phyloP scores from a whole-genome alignment of 2,329 filamentous ascomycete genomes.

The Conoideocrella luteorostrata region DNA sequence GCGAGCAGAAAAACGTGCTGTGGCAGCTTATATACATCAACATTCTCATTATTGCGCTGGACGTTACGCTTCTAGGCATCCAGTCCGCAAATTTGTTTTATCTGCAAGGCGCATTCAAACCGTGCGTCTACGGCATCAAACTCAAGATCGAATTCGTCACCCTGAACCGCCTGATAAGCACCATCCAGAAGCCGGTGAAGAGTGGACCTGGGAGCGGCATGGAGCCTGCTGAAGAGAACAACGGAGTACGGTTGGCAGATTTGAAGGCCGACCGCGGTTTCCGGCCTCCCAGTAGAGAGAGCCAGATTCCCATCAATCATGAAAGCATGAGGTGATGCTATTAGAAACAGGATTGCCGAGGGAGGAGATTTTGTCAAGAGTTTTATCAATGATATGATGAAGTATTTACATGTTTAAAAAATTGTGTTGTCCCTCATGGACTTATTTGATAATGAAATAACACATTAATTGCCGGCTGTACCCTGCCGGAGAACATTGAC shows the following conservation, averaged over 20 bases:
- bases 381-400: not conserved
- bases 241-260: not conserved
- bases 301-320: not conserved
- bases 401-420: not conserved
- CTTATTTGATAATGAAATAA: not conserved
- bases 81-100: constrained; percentile 30
- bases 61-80: constrained; percentile 33
- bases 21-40: constrained; percentile 40
- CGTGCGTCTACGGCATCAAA: constrained; percentile 31
- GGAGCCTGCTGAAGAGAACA: not conserved
- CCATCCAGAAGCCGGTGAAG: constrained; percentile 8
- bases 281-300: not conserved
- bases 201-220: constrained; percentile 3
- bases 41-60: constrained; percentile 37
- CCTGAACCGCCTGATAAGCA: constrained; percentile 31
- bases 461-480: not conserved
- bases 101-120: constrained; percentile 31
- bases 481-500: not conserved
- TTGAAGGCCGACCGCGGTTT: not conserved
- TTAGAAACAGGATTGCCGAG: not conserved
- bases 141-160: constrained; percentile 35
- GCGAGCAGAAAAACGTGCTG: constrained; percentile 15
- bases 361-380: no score
- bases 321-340: not conserved
- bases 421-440: no score